Evolutionary conservation across 257 asterid genomes (phyloP).

Genomic region (Ocimum tenuiflorum): DNA sequence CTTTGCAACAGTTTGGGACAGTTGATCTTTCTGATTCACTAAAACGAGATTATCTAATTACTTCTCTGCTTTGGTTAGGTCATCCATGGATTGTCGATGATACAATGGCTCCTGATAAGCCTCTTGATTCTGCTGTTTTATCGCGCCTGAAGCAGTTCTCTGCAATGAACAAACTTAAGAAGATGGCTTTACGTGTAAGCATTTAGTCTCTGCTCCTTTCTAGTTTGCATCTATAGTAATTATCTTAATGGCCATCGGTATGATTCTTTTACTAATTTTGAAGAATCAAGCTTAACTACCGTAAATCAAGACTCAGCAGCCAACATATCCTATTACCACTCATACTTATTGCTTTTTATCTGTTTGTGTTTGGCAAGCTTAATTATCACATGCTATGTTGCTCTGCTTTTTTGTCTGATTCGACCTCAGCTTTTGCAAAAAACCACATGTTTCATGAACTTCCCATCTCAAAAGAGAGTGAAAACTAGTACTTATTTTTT

Average conservation of each 20-base stretch:
- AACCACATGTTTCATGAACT: not conserved
- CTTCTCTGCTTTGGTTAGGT: constrained; percentile 39
- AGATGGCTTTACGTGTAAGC: constrained; percentile 94
- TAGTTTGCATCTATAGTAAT: not conserved
- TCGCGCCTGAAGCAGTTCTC: constrained; percentile 95
- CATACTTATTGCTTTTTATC: not conserved
- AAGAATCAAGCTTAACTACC: too few species aligned
- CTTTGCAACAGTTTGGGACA: not conserved
- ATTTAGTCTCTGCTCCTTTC: constrained; percentile 14
- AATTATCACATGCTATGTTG: constrained; percentile 10
- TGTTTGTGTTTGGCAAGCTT: not conserved
- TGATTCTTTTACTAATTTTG: not conserved
- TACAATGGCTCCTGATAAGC: constrained; percentile 83
- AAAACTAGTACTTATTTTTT: not conserved
- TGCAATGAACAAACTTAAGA: constrained; percentile 95
- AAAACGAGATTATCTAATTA: not conserved
- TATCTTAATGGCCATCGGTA: not conserved
- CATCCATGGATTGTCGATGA: constrained; percentile 96
- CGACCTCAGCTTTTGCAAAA: not conserved
- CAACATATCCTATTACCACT: not conserved
- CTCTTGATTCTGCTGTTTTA: constrained; percentile 91
- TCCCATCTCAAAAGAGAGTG: not conserved
- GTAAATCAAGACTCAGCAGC: not conserved
- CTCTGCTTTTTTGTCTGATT: not conserved
- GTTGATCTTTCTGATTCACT: not conserved